These are phyloP conservation scores for Aegilops tauschii DNA, from an alignment of 176 grass and related monocot genomes.

Conservation along the genomic window DNA sequence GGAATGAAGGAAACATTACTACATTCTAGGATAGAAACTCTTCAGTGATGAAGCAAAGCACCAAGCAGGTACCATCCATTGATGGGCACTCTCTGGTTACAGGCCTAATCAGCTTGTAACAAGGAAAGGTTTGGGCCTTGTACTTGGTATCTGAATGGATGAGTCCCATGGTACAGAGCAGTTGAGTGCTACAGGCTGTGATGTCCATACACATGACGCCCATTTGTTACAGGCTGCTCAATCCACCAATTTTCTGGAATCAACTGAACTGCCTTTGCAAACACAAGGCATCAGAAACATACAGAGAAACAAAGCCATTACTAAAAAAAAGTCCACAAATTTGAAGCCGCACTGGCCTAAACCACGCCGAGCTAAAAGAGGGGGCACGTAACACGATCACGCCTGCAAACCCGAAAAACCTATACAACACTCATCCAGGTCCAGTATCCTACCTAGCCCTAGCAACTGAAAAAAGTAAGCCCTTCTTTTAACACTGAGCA, in stretches of 20 bases:
- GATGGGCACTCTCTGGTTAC: too few species aligned
- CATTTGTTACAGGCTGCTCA: background rate
- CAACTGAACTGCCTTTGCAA: background rate
- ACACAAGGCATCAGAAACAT: background rate
- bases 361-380: constrained; percentile 7
- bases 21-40: background rate
- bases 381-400: background rate
- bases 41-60: background rate
- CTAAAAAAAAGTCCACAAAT: background rate
- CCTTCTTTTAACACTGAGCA: background rate
- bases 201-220: background rate
- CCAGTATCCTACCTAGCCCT: constrained; percentile 24
- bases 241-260: background rate
- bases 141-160: background rate
- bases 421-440: constrained; percentile 30
- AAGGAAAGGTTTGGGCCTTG: too few species aligned
- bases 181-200: background rate
- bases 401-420: background rate
- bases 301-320: background rate
- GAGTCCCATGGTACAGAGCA: background rate
- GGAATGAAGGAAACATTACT: background rate
- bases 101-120: too few species aligned
- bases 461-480: background rate
- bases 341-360: background rate
- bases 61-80: background rate